Evolutionary conservation across 495 filamentous ascomycete species (phyloP), one percentile per base, ranked within the genome.

Genomic region (Lophium mytilinum): DNA sequence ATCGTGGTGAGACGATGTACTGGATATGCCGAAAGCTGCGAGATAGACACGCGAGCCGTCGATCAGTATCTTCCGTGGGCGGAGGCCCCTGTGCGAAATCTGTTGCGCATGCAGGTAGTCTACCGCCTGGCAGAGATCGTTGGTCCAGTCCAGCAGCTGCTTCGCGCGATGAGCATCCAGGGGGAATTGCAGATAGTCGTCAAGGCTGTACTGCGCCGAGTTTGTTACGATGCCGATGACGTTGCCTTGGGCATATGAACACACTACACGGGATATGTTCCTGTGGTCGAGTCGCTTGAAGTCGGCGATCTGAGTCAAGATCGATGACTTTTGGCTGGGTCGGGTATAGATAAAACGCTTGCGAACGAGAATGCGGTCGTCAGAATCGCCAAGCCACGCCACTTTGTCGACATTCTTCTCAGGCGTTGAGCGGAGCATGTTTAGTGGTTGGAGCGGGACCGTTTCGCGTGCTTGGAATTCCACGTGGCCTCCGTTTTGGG

Each of bases 51-150:
- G 62, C 19, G 55, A 56, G 11, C 61, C 53, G 34, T 68, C 60
- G 40, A 69, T 59, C 11, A 69, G 61, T 45, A 69, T 66, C 49
- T 69, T 69, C 1, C 53, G 48, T 9, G 66, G 66, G 9, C 66
- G 60, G 34, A 69, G 62, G 40, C 30, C 34, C 7, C 61, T 51
- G 47, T 69, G 66, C 2, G 35, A 47, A 5, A 66, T 58, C n/a
- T 63, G 55, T 10, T 55, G 53, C 8, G 51, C 50, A 41, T 69
- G 66, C 1, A 69, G 30, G 49, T 62, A 66, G 10, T 60, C 66
- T 4, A 69, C 14, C 1, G 64, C 66, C 15, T 65, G 57, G 11
- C 64, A 55, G 10, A 69, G 66, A 40, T 69, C 64, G 21, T 58
- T 39, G 43, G 66, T 65, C 66, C 66, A 69, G 45, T 60, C 64